phyloP scores from a whole-genome alignment of 306 rosid genomes.

The cucumber (Cucumis sativus) region DNA sequence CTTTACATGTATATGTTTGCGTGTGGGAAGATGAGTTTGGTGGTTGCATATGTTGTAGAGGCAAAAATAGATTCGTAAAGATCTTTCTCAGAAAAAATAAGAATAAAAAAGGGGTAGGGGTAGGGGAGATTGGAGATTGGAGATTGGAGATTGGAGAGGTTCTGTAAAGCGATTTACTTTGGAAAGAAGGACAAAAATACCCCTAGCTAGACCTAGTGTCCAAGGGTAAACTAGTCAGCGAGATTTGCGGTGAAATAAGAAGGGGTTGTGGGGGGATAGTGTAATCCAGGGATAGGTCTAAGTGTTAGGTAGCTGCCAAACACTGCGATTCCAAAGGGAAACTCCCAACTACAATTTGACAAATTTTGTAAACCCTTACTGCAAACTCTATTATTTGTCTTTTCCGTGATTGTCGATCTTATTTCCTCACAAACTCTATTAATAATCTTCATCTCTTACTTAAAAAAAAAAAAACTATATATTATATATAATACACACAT shows the following conservation, averaged over 20 bases:
- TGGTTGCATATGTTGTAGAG: too few species aligned
- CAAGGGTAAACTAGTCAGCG: background rate
- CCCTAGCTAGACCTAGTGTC: background rate
- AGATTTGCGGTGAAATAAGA: background rate
- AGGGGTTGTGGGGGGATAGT: background rate
- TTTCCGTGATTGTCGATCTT: conserved; percentile 14
- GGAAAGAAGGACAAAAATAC: background rate
- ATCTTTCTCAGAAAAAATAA: background rate
- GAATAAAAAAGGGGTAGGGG: too few species aligned
- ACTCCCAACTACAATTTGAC: conserved; percentile 3
- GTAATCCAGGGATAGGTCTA: background rate
- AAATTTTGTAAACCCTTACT: background rate
- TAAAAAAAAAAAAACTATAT: too few species aligned
- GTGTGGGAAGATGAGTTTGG: too few species aligned
- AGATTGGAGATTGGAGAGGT: background rate
- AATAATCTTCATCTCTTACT: too few species aligned
- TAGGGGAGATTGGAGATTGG: background rate
- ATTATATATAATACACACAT: too few species aligned
- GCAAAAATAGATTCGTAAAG: background rate
- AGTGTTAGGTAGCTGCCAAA: background rate
- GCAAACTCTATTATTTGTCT: background rate
- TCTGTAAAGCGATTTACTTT: background rate
- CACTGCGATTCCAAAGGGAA: background rate
- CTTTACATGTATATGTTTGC: too few species aligned
- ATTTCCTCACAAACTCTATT: background rate